These are phyloP conservation scores for Russula virescens DNA, from an alignment of 768 basidiomycete genomes.

Conservation along the genomic window DNA sequence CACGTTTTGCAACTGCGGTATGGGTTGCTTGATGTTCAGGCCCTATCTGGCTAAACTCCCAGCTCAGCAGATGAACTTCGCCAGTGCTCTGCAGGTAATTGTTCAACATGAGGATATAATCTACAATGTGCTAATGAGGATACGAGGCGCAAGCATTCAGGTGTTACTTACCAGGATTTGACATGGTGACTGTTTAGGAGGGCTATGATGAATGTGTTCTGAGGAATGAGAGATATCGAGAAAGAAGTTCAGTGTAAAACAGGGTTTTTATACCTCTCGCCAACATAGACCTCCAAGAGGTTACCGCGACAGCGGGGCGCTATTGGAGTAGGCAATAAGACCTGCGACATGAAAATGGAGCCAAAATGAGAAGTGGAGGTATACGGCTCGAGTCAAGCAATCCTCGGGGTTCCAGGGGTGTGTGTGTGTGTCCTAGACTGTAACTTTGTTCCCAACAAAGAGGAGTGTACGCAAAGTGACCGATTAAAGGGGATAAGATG, in stretches of 20 bases:
- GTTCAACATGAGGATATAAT: slow-evolving; percentile 23
- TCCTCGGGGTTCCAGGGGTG: slow-evolving; percentile 11
- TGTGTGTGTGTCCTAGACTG: not conserved
- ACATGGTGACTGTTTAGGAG: not conserved
- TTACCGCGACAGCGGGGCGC: not conserved
- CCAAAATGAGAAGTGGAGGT: slow-evolving; percentile 10
- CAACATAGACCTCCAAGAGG: not conserved
- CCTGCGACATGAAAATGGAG: slow-evolving; percentile 2
- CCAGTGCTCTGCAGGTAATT: slow-evolving; percentile 23
- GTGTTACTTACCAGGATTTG: slow-evolving; percentile 11
- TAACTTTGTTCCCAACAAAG: slow-evolving; percentile 1
- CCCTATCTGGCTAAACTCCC: slow-evolving; percentile 22
- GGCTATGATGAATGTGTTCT: not conserved
- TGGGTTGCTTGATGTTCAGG: slow-evolving; percentile 23
- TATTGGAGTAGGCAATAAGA: not conserved
- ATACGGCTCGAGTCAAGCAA: slow-evolving; percentile 22
- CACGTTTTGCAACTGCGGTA: slow-evolving; percentile 19
- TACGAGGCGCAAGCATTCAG: not conserved
- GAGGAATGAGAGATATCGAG: not conserved
- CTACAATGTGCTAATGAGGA: slow-evolving; percentile 2
- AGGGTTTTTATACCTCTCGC: slow-evolving; percentile 16
- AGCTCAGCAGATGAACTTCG: slow-evolving; percentile 17
- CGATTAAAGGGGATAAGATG: slow-evolving; percentile 20
- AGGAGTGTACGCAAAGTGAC: slow-evolving; percentile 13
- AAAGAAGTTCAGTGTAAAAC: not conserved